Evolutionary conservation across 352 stramenopile genomes (phyloP).

Genomic region (Pythium plurisporium): DNA sequence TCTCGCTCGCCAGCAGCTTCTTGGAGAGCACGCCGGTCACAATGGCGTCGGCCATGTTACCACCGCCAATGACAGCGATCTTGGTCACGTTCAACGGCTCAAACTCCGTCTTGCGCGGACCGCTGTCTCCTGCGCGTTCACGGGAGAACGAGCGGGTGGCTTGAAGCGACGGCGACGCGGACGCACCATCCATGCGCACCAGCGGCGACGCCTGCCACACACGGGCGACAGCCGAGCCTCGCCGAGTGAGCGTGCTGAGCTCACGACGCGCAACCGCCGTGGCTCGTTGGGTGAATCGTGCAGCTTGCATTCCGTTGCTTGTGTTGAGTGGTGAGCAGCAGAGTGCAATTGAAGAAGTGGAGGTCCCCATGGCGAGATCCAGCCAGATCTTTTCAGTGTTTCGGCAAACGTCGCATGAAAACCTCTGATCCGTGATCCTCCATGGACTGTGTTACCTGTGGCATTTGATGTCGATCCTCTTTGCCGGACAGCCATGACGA

Average conservation of each 20-base stretch:
- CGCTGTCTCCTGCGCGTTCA: not conserved
- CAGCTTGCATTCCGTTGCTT: not conserved
- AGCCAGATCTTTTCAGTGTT: conserved; percentile 16
- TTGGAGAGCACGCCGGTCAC: conserved; percentile 74
- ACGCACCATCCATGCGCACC: not conserved
- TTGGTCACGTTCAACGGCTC: conserved; percentile 38
- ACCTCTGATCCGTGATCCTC: conserved; percentile 4
- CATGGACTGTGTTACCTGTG: not conserved
- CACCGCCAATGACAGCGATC: conserved; percentile 80
- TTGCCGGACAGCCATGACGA: not conserved
- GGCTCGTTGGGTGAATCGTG: not conserved
- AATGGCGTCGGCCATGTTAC: conserved; percentile 89
- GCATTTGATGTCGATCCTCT: not conserved
- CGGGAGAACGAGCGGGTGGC: conserved; percentile 16
- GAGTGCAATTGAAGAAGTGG: too few species aligned
- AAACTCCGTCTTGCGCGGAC: not conserved
- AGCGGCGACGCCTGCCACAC: not conserved
- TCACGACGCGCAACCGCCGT: not conserved
- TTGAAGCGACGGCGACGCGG: not conserved
- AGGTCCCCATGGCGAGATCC: too few species aligned
- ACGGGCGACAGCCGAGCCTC: not conserved
- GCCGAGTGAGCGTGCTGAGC: not conserved
- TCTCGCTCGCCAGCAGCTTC: conserved; percentile 52
- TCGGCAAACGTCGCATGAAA: conserved; percentile 17
- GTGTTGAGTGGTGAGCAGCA: too few species aligned